A percentile compares a stretch with the other conserved stretches of the same genome.
Evolutionary conservation across 2,329 filamentous ascomycete species (phyloP).

Genomic region (Trichoderma polysporum): DNA sequence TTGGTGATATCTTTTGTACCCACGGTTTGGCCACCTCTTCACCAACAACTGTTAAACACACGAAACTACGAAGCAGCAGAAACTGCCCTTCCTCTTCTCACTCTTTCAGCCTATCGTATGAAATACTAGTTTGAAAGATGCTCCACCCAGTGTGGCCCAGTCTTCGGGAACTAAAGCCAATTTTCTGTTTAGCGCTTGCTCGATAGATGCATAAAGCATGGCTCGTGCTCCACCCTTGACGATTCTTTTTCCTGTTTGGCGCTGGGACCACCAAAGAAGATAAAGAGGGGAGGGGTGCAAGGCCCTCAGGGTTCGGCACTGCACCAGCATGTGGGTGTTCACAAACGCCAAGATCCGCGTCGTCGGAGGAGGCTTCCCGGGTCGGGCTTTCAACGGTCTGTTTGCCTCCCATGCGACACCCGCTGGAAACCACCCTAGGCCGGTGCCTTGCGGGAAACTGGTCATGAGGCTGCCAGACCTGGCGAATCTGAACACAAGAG

Average conservation of each 20-base stretch:
- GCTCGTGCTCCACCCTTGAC: not conserved
- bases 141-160: constrained; percentile 27
- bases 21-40: not conserved
- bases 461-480: constrained; percentile 7
- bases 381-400: constrained; percentile 3
- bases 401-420: constrained; percentile 5
- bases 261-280: not conserved
- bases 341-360: constrained; percentile 10
- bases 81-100: not conserved
- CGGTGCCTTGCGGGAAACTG: constrained; percentile 12
- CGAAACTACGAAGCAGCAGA: no score
- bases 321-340: constrained; percentile 5
- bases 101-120: constrained; percentile 20
- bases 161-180: constrained; percentile 34
- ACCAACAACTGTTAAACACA: not conserved
- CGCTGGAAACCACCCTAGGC: not conserved
- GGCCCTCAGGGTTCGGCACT: constrained; percentile 2
- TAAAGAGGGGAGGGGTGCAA: not conserved
- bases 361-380: constrained; percentile 15
- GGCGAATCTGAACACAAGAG: not conserved
- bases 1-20: not conserved
- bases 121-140: constrained; percentile 31
- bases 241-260: constrained; percentile 2
- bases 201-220: constrained; percentile 32
- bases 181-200: constrained; percentile 27